Evolutionary conservation across 306 rosid genomes (phyloP).

Genomic region (Ochetophila trinervis): DNA sequence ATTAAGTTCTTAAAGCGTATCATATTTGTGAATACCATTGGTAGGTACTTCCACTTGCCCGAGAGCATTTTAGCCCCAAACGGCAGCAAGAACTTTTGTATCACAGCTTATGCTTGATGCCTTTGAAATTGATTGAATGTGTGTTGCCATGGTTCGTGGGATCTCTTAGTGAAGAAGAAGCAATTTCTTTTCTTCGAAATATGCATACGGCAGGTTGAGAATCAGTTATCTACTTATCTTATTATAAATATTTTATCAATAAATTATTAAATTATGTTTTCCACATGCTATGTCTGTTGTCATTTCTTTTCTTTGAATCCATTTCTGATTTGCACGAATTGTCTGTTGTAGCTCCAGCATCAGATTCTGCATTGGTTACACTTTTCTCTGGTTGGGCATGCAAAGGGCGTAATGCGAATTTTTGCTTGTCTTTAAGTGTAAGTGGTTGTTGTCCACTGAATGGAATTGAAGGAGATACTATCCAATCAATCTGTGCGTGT

Average conservation of each 20-base stretch:
- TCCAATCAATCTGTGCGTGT: conserved; percentile 27
- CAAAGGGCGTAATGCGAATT: conserved; percentile 59
- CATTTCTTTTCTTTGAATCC: conserved; percentile 1
- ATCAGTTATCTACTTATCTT: conserved; percentile 17
- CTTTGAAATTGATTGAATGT: conserved; percentile 83
- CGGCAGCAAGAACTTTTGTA: conserved; percentile 78
- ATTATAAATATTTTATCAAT: conserved; percentile 6
- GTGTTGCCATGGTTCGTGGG: conserved; percentile 82
- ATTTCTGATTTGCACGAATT: conserved; percentile 26
- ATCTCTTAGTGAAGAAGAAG: conserved; percentile 69
- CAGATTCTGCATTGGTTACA: conserved; percentile 80
- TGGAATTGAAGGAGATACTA: conserved; percentile 47
- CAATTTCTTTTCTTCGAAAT: conserved; percentile 59
- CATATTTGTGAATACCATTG: conserved; percentile 24
- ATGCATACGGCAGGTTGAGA: conserved; percentile 76
- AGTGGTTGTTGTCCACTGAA: conserved; percentile 55
- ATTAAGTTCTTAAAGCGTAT: conserved; percentile 13
- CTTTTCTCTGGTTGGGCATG: conserved; percentile 95
- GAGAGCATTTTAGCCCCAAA: conserved; percentile 73
- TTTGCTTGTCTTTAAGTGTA: conserved; percentile 62
- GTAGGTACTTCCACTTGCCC: conserved; percentile 94
- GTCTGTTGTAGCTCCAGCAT: conserved; percentile 68
- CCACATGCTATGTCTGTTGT: conserved; percentile 1
- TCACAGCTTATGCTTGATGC: conserved; percentile 90
- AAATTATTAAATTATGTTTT: not conserved